Evolutionary conservation across 352 stramenopile species (phyloP).

Genomic region (Phytophthora idaei): DNA sequence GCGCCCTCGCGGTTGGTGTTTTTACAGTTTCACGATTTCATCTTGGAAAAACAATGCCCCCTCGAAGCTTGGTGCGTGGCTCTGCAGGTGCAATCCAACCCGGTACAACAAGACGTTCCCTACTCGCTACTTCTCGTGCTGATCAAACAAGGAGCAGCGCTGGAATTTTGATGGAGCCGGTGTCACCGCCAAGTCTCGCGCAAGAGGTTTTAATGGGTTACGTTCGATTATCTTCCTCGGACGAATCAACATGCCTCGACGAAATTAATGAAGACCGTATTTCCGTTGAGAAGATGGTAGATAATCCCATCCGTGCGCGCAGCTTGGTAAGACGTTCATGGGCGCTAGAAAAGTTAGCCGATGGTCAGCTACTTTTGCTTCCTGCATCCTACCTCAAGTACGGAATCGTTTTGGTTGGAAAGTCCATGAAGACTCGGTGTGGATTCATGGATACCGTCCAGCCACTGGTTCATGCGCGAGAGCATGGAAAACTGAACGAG

Average conservation of each 20-base stretch:
- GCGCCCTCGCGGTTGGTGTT: conserved; percentile 21
- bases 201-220: not conserved
- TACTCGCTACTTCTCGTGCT: not conserved
- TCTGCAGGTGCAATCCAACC: conserved; percentile 22
- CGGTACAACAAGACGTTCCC: not conserved
- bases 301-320: conserved; percentile 48
- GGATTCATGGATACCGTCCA: conserved; percentile 58
- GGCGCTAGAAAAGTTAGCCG: conserved; percentile 41
- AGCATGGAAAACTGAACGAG: conserved; percentile 17
- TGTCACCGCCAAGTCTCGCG: conserved; percentile 29
- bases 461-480: conserved; percentile 30
- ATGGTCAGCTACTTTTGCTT: conserved; percentile 41
- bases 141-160: conserved; percentile 27
- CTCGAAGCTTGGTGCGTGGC: conserved; percentile 20
- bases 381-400: conserved; percentile 52
- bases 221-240: conserved; percentile 14
- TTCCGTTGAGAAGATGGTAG: conserved; percentile 37
- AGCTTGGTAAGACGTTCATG: conserved; percentile 51
- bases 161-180: conserved; percentile 32
- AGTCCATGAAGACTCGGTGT: conserved; percentile 37
- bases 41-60: conserved; percentile 1
- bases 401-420: conserved; percentile 43
- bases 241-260: conserved; percentile 7
- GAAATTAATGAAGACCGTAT: conserved; percentile 35
- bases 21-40: conserved; percentile 29